Conservation (phyloP, 139 green algal genomes). For the Monoraphidium neglectum region DNA sequence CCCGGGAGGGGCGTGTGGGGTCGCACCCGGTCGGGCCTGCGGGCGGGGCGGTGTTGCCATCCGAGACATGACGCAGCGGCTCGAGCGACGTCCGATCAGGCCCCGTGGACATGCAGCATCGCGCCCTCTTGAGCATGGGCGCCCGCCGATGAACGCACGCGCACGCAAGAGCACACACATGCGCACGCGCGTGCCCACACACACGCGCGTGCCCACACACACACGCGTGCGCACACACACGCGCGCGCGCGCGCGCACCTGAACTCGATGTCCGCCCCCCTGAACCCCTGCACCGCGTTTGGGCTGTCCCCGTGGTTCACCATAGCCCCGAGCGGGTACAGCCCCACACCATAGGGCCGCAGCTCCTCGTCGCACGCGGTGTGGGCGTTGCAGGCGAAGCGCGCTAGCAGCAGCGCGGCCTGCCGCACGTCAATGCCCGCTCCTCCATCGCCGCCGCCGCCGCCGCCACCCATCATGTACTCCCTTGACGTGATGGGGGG, state of each 20-base stretch:
- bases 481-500: conserved; percentile 17
- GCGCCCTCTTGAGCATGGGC: no score
- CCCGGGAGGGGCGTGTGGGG: not conserved
- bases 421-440: conserved; percentile 7
- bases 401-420: conserved; percentile 64
- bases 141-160: no score
- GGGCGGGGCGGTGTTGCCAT: not conserved
- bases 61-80: not conserved
- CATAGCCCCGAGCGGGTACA: conserved; percentile 71
- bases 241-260: conserved; percentile 36
- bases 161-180: no score
- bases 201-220: no score
- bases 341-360: conserved; percentile 54
- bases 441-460: not conserved
- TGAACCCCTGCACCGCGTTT: conserved; percentile 69
- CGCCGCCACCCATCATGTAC: conserved; percentile 28
- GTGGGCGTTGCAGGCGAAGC: conserved; percentile 73
- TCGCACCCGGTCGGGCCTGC: not conserved
- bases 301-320: conserved; percentile 77
- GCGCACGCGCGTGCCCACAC: no score
- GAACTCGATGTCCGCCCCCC: conserved; percentile 55
- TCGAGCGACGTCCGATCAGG: not conserved
- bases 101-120: no score
- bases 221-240: no score
- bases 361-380: conserved; percentile 78